Evolutionary conservation across 2,329 filamentous ascomycete species (phyloP).

Genomic region (Penicillium freii): DNA sequence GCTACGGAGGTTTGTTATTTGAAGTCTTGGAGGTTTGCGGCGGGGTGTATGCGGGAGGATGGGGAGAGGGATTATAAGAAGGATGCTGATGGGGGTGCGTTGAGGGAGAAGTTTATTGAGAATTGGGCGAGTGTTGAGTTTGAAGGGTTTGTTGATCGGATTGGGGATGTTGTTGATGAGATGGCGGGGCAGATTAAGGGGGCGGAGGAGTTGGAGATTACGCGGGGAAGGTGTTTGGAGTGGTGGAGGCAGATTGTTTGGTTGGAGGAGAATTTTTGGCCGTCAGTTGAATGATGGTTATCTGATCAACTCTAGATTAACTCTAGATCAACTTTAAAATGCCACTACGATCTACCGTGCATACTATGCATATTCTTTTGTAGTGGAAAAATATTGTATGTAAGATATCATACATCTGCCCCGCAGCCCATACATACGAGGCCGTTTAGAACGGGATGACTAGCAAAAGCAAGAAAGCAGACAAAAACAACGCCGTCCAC

Average conservation of each 20-base stretch:
- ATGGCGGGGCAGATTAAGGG: constrained; percentile 46
- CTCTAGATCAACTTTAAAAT: neutral
- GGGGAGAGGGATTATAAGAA: constrained; percentile 17
- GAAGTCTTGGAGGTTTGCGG: constrained; percentile 55
- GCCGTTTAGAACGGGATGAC: constrained; percentile 13
- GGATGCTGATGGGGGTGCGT: constrained; percentile 64
- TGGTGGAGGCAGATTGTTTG: constrained; percentile 52
- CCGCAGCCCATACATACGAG: constrained; percentile 20
- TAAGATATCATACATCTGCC: constrained; percentile 19
- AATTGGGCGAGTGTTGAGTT: constrained; percentile 68
- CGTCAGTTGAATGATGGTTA: constrained; percentile 29
- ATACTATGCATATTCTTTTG: neutral
- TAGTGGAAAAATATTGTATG: constrained; percentile 12
- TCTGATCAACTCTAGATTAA: neutral
- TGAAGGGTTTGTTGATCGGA: constrained; percentile 55
- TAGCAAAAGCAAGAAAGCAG: constrained; percentile 6
- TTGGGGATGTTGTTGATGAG: constrained; percentile 57
- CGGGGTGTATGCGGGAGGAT: constrained; percentile 32
- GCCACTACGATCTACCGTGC: neutral
- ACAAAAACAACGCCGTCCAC: constrained; percentile 2
- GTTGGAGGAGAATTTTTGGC: constrained; percentile 62
- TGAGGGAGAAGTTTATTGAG: constrained; percentile 63
- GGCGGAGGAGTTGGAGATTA: constrained; percentile 37
- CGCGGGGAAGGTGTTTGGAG: constrained; percentile 46
- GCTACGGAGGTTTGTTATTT: constrained; percentile 68